These are phyloP conservation scores for Jimgerdemannia lactiflua DNA, from an alignment of 192 early-diverging fungal species.

Conservation along the genomic window DNA sequence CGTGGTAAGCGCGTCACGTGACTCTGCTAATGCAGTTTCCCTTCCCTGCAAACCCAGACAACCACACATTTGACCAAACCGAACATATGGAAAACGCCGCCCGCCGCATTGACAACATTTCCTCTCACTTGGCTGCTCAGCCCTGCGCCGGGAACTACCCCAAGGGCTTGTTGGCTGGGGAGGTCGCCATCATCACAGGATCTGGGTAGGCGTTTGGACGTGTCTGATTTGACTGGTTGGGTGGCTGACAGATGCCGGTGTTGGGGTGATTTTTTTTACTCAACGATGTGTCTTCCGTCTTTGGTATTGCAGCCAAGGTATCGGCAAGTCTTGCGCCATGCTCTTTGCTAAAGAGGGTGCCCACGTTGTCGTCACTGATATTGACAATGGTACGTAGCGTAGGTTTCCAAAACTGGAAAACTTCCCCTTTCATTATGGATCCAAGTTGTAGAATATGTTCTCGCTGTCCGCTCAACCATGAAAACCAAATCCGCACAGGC, in stretches of 20 bases:
- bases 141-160: constrained; percentile 39
- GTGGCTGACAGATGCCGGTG: background rate
- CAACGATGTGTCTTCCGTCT: background rate
- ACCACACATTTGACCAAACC: no score
- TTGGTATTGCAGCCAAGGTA: constrained; percentile 53
- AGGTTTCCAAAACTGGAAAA: constrained; percentile 19
- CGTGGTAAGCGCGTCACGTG: no score
- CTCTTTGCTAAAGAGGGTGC: constrained; percentile 89
- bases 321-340: constrained; percentile 87
- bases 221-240: constrained; percentile 5
- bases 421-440: no score
- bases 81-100: constrained; percentile 9
- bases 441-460: no score
- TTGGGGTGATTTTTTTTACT: background rate
- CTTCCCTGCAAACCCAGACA: no score
- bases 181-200: constrained; percentile 65
- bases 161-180: constrained; percentile 47
- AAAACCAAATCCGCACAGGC: constrained; percentile 2
- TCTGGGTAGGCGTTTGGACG: constrained; percentile 44
- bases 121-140: constrained; percentile 24
- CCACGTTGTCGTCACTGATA: constrained; percentile 90
- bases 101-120: constrained; percentile 33
- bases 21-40: no score
- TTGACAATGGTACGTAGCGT: constrained; percentile 48
- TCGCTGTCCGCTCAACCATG: no score